These are phyloP conservation scores for Coriolopsis trogii DNA, from an alignment of 1,284 basidiomycete genomes.

Conservation along the genomic window DNA sequence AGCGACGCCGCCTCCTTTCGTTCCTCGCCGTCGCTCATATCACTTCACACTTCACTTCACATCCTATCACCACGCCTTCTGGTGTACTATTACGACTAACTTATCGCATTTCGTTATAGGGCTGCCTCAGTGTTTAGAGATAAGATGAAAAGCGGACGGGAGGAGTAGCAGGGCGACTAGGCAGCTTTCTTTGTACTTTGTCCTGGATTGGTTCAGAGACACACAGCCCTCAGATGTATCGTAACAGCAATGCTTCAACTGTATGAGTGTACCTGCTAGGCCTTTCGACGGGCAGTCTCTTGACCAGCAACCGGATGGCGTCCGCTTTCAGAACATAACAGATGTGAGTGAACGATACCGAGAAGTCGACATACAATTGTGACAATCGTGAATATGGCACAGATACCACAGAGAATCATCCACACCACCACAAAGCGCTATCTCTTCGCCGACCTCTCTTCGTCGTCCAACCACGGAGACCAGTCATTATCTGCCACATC, in stretches of 20 bases:
- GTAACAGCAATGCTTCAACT: too few relatives aligned
- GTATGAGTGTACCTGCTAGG: too few relatives aligned
- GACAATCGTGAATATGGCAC: too few relatives aligned
- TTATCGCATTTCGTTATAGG: background rate
- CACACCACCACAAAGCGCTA: background rate
- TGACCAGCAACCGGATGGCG: too few relatives aligned
- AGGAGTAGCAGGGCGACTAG: background rate
- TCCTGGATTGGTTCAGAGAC: conserved; percentile 10
- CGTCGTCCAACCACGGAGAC: background rate
- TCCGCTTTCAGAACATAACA: too few relatives aligned
- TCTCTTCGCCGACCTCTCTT: background rate
- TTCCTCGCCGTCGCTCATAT: background rate
- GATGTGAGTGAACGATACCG: too few relatives aligned
- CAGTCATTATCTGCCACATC: background rate
- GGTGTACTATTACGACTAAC: background rate
- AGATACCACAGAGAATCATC: too few relatives aligned
- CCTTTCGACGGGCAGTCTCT: too few relatives aligned
- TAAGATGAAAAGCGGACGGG: background rate
- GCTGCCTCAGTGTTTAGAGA: background rate
- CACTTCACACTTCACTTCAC: too few relatives aligned
- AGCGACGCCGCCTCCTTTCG: background rate
- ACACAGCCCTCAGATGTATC: too few relatives aligned
- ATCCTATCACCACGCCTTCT: background rate
- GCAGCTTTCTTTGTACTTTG: conserved; percentile 2
- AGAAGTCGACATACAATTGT: too few relatives aligned